phyloP scores from a whole-genome alignment of 1,284 basidiomycete species.

The Pascua guehoae region DNA sequence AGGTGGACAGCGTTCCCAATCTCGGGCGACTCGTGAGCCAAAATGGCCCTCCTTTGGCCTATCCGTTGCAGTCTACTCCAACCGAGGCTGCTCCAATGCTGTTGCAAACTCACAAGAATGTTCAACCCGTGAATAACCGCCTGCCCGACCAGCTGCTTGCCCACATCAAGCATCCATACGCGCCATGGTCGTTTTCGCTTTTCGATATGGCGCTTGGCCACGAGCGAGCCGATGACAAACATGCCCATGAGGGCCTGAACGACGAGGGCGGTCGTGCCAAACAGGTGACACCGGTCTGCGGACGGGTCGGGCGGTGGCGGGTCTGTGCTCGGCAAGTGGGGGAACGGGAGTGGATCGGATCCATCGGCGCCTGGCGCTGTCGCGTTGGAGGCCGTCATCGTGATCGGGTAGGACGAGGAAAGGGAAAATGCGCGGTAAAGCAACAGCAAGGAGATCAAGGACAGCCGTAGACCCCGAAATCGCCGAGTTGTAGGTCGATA shows the following conservation, averaged over 20 bases:
- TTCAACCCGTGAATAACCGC: constrained; percentile 85
- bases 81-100: too few species aligned
- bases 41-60: not conserved
- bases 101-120: constrained; percentile 58
- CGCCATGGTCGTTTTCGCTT: constrained; percentile 80
- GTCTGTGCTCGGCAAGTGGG: constrained; percentile 44
- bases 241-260: constrained; percentile 63
- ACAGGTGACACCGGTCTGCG: constrained; percentile 48
- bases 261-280: constrained; percentile 51
- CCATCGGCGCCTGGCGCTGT: not conserved
- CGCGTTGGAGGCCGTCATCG: not conserved
- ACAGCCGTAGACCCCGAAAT: too few species aligned
- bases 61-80: too few species aligned
- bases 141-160: constrained; percentile 88
- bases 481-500: too few species aligned
- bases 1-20: too few species aligned
- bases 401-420: not conserved
- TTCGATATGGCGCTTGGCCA: constrained; percentile 86
- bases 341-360: not conserved
- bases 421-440: not conserved
- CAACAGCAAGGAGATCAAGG: too few species aligned
- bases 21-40: too few species aligned
- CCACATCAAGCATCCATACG: constrained; percentile 85
- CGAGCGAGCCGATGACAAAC: constrained; percentile 75
- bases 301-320: constrained; percentile 49